phyloP scores from a whole-genome alignment of 306 rosid species.

The Morella rubra region DNA sequence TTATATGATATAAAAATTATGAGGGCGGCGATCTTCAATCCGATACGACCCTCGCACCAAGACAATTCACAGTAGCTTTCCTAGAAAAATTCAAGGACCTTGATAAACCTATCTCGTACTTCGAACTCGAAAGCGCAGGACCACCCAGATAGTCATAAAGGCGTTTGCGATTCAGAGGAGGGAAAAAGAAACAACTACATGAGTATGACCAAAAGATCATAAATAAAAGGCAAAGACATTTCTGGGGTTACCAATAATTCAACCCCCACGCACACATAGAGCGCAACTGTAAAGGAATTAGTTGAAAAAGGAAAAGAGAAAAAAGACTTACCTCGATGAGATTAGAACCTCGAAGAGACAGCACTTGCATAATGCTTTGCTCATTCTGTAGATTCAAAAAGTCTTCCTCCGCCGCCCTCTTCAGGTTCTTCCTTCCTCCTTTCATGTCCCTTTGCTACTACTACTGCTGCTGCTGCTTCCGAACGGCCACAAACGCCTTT shows the following conservation, averaged over 20 bases:
- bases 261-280: neutral
- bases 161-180: neutral
- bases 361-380: conserved; percentile 64
- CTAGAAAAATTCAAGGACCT: too few relatives aligned
- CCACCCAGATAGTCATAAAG: too few relatives aligned
- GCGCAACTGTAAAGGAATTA: neutral
- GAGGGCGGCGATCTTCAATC: too few relatives aligned
- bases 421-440: conserved; percentile 92
- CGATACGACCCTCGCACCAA: too few relatives aligned
- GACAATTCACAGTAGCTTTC: too few relatives aligned
- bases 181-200: neutral
- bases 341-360: conserved; percentile 83
- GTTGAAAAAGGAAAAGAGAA: neutral
- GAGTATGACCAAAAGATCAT: neutral
- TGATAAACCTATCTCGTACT: too few relatives aligned
- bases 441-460: conserved; percentile 40
- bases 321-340: conserved; percentile 60
- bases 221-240: neutral
- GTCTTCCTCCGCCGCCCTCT: conserved; percentile 58
- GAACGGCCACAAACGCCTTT: neutral
- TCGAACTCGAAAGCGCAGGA: too few relatives aligned
- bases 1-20: too few relatives aligned
- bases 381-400: conserved; percentile 54
- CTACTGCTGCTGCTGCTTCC: neutral
- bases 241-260: neutral